These are phyloP conservation scores for Aspergillus avenaceus DNA, from an alignment of 495 filamentous ascomycete species.

Conservation along the genomic window DNA sequence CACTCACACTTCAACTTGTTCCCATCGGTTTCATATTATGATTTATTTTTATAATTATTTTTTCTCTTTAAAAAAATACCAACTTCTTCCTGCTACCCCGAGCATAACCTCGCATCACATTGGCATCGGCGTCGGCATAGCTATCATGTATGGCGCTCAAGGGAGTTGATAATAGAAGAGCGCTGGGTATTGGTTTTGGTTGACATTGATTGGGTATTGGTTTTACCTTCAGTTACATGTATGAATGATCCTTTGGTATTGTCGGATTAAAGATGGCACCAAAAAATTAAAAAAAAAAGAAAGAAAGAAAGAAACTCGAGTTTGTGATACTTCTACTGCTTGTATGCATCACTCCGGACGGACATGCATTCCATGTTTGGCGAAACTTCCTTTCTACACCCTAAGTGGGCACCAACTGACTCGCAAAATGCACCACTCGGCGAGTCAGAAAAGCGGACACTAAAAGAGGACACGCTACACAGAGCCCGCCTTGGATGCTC, in stretches of 20 bases:
- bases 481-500: constrained; percentile 10
- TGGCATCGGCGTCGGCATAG: neutral
- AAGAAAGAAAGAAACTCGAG: too few species aligned
- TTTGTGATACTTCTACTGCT: too few species aligned
- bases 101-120: too few species aligned
- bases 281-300: too few species aligned
- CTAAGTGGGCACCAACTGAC: neutral
- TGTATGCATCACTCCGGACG: neutral
- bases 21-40: constrained; percentile 16
- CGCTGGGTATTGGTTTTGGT: neutral
- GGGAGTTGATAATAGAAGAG: neutral
- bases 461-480: constrained; percentile 1
- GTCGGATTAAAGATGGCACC: too few species aligned
- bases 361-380: too few species aligned
- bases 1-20: too few species aligned
- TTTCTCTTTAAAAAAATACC: too few species aligned
- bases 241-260: too few species aligned
- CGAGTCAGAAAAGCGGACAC: neutral
- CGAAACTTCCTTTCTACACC: neutral
- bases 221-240: neutral
- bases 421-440: neutral
- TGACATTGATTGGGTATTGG: neutral
- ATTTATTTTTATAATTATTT: constrained; percentile 6
- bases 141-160: constrained; percentile 1
- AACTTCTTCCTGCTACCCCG: too few species aligned